phyloP scores from a whole-genome alignment of 352 stramenopile species.

The Phytophthora citrophthora region DNA sequence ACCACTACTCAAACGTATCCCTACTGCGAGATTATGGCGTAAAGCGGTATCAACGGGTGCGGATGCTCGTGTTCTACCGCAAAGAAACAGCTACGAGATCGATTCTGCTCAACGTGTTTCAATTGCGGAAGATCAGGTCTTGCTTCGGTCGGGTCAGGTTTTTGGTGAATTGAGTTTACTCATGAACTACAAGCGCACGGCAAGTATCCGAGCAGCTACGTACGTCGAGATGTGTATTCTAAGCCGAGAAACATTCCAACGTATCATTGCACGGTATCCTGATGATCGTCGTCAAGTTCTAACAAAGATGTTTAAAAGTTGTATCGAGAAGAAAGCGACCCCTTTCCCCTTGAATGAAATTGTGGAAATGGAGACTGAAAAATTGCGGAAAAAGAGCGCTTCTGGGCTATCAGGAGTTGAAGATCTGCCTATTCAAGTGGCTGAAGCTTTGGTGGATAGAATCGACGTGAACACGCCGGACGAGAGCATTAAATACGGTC shows the following conservation, averaged over 20 bases:
- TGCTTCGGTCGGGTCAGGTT: conserved; percentile 15
- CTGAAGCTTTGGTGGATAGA: conserved; percentile 1
- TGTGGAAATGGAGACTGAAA: conserved; percentile 3
- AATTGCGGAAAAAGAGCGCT: not conserved
- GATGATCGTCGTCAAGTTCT: conserved; percentile 19
- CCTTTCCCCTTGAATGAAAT: conserved; percentile 13
- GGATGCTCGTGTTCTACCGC: no score
- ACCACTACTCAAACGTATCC: no score
- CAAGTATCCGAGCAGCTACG: conserved; percentile 23
- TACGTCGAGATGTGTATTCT: conserved; percentile 34
- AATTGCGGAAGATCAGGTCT: not conserved
- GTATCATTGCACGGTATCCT: conserved; percentile 10
- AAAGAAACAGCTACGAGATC: not conserved
- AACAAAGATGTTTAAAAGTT: conserved; percentile 13
- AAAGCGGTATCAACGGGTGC: no score
- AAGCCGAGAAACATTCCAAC: conserved; percentile 7
- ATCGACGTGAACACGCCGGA: conserved; percentile 20
- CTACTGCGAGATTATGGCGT: no score
- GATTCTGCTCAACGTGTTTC: not conserved
- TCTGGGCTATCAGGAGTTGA: conserved; percentile 1
- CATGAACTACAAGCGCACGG: conserved; percentile 33
- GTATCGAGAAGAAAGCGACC: conserved; percentile 21
- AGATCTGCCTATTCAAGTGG: conserved; percentile 8
- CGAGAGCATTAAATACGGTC: conserved; percentile 23
- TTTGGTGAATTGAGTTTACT: conserved; percentile 49